Evolutionary conservation across 2,329 filamentous ascomycete genomes (phyloP).

Genomic region (Cylindrodendrum hubeiense): DNA sequence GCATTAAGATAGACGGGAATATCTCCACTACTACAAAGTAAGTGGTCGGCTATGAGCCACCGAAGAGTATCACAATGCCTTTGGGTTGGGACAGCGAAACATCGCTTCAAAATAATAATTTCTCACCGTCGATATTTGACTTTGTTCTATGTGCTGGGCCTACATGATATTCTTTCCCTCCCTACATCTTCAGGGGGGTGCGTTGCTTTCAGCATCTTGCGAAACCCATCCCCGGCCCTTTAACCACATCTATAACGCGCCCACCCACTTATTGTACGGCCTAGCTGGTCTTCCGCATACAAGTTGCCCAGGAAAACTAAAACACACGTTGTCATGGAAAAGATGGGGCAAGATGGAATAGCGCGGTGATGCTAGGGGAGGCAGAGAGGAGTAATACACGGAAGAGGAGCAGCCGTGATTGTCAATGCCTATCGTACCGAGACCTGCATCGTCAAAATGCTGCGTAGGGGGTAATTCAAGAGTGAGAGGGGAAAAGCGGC

Average conservation of each 20-base stretch:
- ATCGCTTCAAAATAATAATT: conserved; percentile 8
- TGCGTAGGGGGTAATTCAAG: conserved; percentile 3
- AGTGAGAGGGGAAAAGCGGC: conserved; percentile 1
- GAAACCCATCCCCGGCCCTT: neutral
- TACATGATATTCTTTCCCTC: conserved; percentile 14
- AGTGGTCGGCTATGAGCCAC: neutral
- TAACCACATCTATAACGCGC: conserved; percentile 18
- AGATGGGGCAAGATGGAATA: neutral
- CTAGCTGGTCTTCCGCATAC: neutral
- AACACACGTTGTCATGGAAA: neutral
- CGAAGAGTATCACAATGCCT: neutral
- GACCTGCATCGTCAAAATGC: neutral
- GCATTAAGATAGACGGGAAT: conserved; percentile 11
- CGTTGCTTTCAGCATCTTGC: conserved; percentile 13
- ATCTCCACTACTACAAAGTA: neutral
- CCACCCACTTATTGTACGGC: neutral
- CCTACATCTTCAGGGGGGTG: conserved; percentile 26
- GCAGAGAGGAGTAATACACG: neutral
- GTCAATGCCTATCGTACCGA: conserved; percentile 2
- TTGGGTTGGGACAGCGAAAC: neutral
- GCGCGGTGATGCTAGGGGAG: neutral
- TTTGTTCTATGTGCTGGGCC: conserved; percentile 34
- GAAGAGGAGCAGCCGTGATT: neutral
- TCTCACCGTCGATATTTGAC: conserved; percentile 13
- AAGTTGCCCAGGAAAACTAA: neutral